Evolutionary conservation across 768 basidiomycete genomes (phyloP).

Genomic region (Exidia glandulosa): DNA sequence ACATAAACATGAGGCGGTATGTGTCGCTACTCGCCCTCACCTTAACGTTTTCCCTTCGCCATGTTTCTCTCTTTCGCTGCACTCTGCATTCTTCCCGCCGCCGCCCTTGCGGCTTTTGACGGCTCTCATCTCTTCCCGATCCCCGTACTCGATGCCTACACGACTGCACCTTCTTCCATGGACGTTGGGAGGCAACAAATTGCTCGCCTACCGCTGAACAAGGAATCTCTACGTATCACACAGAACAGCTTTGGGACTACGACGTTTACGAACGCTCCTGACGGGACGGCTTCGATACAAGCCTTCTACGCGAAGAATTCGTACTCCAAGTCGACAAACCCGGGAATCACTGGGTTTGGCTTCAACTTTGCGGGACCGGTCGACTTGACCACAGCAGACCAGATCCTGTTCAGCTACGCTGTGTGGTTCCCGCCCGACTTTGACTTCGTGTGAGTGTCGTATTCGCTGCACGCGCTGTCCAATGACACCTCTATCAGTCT

Average conservation of each 20-base stretch:
- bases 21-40: too few relatives aligned
- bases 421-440: slow-evolving; percentile 54
- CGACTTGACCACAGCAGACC: slow-evolving; percentile 12
- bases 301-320: slow-evolving; percentile 48
- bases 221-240: not conserved
- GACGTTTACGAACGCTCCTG: slow-evolving; percentile 22
- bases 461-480: not conserved
- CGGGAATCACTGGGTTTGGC: slow-evolving; percentile 50
- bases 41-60: too few relatives aligned
- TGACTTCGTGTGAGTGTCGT: slow-evolving; percentile 24
- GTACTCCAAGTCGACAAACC: slow-evolving; percentile 32
- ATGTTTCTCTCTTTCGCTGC: too few relatives aligned
- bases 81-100: not conserved
- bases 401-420: slow-evolving; percentile 51
- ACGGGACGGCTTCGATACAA: slow-evolving; percentile 37
- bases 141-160: not conserved
- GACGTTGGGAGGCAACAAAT: not conserved
- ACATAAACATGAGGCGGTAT: too few relatives aligned
- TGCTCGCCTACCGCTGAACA: not conserved
- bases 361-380: slow-evolving; percentile 44
- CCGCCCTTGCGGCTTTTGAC: not conserved
- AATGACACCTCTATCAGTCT: slow-evolving; percentile 19
- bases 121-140: not conserved
- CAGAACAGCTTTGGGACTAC: not conserved
- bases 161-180: not conserved